Conservation (phyloP, 2,329 filamentous ascomycete species). For the Chaetomiaceae sp. region DNA sequence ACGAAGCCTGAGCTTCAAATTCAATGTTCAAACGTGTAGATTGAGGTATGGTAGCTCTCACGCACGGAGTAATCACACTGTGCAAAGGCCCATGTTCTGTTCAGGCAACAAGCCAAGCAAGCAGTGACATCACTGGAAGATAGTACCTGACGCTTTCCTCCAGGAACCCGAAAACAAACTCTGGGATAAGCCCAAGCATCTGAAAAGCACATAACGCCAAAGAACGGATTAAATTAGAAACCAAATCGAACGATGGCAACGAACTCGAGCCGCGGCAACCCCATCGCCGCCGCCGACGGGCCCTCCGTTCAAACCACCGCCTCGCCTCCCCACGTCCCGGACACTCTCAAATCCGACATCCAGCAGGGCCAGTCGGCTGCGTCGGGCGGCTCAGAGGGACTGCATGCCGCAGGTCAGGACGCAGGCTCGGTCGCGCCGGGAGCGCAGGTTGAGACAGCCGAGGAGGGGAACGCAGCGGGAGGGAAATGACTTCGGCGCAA, state of each 20-base stretch:
- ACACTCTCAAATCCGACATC: slow-evolving; percentile 37
- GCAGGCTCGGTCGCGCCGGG: slow-evolving; percentile 26
- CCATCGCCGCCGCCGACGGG: slow-evolving; percentile 19
- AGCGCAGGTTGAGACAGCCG: slow-evolving; percentile 45
- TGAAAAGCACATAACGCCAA: background rate
- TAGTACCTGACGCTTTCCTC: too few relatives aligned
- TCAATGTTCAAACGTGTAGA: too few relatives aligned
- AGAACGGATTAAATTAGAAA: background rate
- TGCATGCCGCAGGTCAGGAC: slow-evolving; percentile 35
- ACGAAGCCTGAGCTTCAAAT: too few relatives aligned
- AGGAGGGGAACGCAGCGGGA: slow-evolving; percentile 37
- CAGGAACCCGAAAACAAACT: background rate
- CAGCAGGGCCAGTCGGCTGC: slow-evolving; percentile 16
- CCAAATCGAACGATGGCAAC: too few relatives aligned
- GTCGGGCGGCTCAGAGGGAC: slow-evolving; percentile 22
- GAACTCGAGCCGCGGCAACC: slow-evolving; percentile 22
- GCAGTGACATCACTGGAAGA: too few relatives aligned
- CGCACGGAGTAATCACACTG: too few relatives aligned
- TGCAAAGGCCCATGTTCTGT: too few relatives aligned
- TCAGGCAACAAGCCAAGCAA: too few relatives aligned
- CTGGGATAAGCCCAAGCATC: background rate
- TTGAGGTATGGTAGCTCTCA: too few relatives aligned
- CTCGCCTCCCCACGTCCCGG: slow-evolving; percentile 35
- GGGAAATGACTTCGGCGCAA: background rate
- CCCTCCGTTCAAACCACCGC: background rate